phyloP scores from a whole-genome alignment of 495 filamentous ascomycete genomes.

The Stereocaulon alpinum region DNA sequence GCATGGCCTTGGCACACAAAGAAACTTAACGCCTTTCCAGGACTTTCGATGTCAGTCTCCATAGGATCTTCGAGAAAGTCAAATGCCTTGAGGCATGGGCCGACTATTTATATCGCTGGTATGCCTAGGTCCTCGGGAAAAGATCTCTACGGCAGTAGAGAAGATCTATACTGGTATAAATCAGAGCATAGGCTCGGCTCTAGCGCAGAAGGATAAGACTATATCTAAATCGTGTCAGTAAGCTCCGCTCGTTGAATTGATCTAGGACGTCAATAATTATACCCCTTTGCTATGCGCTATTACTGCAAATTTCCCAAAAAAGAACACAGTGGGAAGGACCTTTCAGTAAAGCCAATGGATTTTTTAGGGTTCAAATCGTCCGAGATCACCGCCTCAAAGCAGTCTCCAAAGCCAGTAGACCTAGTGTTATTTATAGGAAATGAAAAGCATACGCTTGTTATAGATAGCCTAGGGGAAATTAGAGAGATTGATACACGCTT shows the following conservation, averaged over 20 bases:
- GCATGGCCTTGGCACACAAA: too few relatives aligned
- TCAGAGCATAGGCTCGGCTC: background rate
- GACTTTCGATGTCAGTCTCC: background rate
- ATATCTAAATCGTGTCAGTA: slow-evolving; percentile 4
- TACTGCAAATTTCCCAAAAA: slow-evolving; percentile 7
- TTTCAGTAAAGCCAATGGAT: slow-evolving; percentile 3
- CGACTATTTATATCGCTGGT: background rate
- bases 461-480: slow-evolving; percentile 6
- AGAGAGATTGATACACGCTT: background rate
- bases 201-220: background rate
- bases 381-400: slow-evolving; percentile 11
- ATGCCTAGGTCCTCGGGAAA: background rate
- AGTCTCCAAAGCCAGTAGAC: background rate
- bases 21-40: too few relatives aligned
- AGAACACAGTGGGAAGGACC: slow-evolving; percentile 2
- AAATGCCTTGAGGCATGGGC: background rate
- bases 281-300: slow-evolving; percentile 14
- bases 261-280: slow-evolving; percentile 7
- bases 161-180: background rate
- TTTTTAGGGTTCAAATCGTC: slow-evolving; percentile 11
- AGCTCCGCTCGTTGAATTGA: slow-evolving; percentile 1
- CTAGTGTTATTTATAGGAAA: too few relatives aligned
- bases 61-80: background rate
- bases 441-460: slow-evolving; percentile 13
- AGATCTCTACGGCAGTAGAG: background rate